phyloP scores from a whole-genome alignment of 305 asterid species.

The Solanum chacoense region DNA sequence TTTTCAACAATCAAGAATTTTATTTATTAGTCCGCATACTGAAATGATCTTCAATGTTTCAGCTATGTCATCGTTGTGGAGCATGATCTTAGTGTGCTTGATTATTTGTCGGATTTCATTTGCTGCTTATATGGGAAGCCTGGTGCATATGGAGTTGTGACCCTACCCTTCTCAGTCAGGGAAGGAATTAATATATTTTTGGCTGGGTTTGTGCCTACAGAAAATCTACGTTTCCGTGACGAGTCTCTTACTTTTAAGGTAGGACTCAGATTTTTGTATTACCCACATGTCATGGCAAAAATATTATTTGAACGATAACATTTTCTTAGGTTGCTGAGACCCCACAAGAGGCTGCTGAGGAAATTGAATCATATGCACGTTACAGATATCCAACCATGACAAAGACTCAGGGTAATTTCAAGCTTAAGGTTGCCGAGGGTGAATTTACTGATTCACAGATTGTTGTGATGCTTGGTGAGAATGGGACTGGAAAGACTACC shows the following conservation, averaged over 20 bases:
- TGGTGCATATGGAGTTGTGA: constrained; percentile 95
- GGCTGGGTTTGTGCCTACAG: constrained; percentile 98
- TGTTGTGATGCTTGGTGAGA: constrained; percentile 97
- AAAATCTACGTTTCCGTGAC: constrained; percentile 85
- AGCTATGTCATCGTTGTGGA: constrained; percentile 95
- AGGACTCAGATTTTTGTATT: constrained; percentile 1
- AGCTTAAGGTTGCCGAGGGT: constrained; percentile 83
- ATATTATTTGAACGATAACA: background rate
- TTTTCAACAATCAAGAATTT: background rate
- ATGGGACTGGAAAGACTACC: constrained; percentile 96
- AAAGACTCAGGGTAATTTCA: constrained; percentile 90
- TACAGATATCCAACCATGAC: constrained; percentile 84
- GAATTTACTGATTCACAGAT: constrained; percentile 98
- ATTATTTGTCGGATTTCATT: constrained; percentile 91
- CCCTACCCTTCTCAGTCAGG: constrained; percentile 96
- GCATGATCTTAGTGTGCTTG: constrained; percentile 97
- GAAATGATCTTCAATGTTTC: constrained; percentile 9
- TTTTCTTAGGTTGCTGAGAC: constrained; percentile 77
- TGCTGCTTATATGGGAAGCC: constrained; percentile 98
- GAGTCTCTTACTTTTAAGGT: constrained; percentile 95
- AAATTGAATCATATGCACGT: constrained; percentile 78
- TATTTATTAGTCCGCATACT: background rate
- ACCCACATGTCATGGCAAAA: background rate
- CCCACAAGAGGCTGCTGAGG: constrained; percentile 88
- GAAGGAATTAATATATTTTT: constrained; percentile 96